These are phyloP conservation scores for Cercospora zeae-maydis DNA, from an alignment of 2,329 filamentous ascomycete genomes.

Conservation along the genomic window DNA sequence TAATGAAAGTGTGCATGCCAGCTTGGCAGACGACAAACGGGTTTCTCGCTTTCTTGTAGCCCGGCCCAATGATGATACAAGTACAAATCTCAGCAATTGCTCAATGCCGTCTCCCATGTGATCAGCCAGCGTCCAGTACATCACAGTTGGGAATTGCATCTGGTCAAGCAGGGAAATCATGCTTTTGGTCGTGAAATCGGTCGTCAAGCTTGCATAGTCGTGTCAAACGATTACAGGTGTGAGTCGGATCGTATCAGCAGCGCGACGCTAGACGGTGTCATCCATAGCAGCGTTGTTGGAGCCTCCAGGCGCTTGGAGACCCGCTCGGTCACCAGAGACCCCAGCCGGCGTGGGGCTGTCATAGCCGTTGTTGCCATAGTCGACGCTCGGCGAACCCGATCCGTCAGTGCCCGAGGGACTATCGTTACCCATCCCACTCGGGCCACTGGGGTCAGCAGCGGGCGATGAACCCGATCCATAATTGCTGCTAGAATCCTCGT, in stretches of 20 bases:
- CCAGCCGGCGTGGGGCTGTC: background rate
- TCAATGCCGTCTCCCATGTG: background rate
- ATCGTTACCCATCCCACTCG: background rate
- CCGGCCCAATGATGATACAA: background rate
- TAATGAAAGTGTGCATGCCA: background rate
- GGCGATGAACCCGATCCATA: background rate
- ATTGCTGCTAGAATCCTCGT: background rate
- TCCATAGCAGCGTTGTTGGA: background rate
- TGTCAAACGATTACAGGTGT: background rate
- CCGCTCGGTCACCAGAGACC: background rate
- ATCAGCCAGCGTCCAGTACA: background rate
- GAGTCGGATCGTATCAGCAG: background rate
- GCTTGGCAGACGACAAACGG: too few relatives aligned
- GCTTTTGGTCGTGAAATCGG: background rate
- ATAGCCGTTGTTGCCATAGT: background rate
- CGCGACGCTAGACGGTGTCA: background rate
- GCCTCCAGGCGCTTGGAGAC: background rate
- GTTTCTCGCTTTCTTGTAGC: background rate
- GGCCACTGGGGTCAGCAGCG: background rate
- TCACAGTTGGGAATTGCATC: background rate
- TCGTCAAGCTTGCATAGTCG: background rate
- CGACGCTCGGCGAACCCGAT: background rate
- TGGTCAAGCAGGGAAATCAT: background rate
- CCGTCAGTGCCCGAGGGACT: background rate
- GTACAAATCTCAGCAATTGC: background rate